Percentiles rank a stretch among this genome's conserved stretches.
Conservation (phyloP, 306 rosid genomes). For the Dryas drummondii region DNA sequence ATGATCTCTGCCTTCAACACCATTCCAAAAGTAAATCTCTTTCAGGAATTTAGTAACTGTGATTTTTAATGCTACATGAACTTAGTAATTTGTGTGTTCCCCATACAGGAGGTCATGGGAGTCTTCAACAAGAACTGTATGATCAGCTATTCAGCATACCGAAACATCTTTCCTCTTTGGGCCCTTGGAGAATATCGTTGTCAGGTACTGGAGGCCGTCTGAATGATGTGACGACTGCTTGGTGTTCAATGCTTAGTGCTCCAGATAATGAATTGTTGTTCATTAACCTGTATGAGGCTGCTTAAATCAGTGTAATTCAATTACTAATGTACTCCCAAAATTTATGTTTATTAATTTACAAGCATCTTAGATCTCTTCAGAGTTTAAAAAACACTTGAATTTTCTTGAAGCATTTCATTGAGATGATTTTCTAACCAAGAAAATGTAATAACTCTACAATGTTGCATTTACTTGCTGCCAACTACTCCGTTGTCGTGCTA, state of each 20-base stretch:
- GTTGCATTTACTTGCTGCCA: not conserved
- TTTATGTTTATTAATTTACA: not conserved
- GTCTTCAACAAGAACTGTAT: conserved; percentile 46
- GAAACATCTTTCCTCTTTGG: conserved; percentile 30
- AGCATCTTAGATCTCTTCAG: not conserved
- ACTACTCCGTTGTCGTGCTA: not conserved
- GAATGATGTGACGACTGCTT: not conserved
- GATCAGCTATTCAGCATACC: conserved; percentile 44
- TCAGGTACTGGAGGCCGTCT: conserved; percentile 27
- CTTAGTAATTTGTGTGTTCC: not conserved
- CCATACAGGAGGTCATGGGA: conserved; percentile 40
- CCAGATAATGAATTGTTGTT: not conserved
- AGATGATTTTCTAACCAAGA: not conserved
- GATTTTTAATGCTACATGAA: not conserved
- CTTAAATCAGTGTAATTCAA: not conserved
- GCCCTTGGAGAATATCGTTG: conserved; percentile 28
- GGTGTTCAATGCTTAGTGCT: not conserved
- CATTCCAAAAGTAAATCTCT: too few relatives aligned
- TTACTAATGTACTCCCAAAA: not conserved
- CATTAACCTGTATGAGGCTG: not conserved
- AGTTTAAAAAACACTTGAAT: not conserved
- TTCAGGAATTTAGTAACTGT: not conserved
- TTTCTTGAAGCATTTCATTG: not conserved
- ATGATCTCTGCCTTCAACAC: too few relatives aligned
- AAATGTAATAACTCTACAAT: not conserved